Percentiles rank a stretch among this genome's conserved stretches.
phyloP scores from a whole-genome alignment of 2,329 filamentous ascomycete species.

The Periconia macrospinosa region DNA sequence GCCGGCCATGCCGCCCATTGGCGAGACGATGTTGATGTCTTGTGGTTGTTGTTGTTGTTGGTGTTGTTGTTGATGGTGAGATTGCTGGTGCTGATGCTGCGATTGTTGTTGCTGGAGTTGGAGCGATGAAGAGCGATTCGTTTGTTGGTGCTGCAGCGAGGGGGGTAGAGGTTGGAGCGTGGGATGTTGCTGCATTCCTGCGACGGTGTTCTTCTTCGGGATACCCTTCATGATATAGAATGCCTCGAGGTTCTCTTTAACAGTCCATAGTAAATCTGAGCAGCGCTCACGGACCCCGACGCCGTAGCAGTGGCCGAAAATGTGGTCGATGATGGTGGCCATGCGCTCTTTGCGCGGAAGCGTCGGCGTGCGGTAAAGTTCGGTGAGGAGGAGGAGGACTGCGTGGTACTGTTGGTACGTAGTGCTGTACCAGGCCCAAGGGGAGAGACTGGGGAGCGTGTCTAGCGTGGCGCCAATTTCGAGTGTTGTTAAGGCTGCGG shows the following conservation, averaged over 20 bases:
- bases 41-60: background rate
- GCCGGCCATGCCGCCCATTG: constrained; percentile 4
- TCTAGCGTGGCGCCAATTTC: constrained; percentile 44
- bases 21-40: background rate
- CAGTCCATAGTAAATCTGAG: constrained; percentile 38
- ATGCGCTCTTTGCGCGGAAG: constrained; percentile 39
- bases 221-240: constrained; percentile 44
- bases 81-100: background rate
- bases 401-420: constrained; percentile 45
- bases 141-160: constrained; percentile 11
- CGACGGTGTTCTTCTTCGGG: constrained; percentile 25
- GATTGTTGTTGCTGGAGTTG: background rate
- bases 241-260: constrained; percentile 43
- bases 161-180: constrained; percentile 25
- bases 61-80: constrained; percentile 6
- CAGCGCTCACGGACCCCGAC: constrained; percentile 39
- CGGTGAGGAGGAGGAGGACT: constrained; percentile 40
- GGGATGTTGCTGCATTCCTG: constrained; percentile 30
- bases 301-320: constrained; percentile 44
- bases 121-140: background rate
- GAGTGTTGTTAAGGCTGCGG: constrained; percentile 38
- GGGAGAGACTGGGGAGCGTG: constrained; percentile 36
- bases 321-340: constrained; percentile 43
- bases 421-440: constrained; percentile 43
- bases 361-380: constrained; percentile 41